Evolutionary conservation across 305 asterid species (phyloP).

Genomic region (Solanum hybrid): DNA sequence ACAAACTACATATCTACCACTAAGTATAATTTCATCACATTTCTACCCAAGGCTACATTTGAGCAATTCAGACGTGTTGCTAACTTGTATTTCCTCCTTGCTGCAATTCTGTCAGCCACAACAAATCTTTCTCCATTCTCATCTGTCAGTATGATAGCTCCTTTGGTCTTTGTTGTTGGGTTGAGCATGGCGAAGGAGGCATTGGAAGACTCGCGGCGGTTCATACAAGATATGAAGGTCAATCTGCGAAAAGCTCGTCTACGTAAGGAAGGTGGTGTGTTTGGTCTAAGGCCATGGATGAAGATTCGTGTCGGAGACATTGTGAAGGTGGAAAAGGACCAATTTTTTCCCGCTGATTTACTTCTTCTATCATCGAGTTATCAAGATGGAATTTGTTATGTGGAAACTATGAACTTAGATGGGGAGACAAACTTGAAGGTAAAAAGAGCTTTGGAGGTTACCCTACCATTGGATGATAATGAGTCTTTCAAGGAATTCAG

Average conservation of each 20-base stretch:
- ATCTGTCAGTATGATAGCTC: slow-evolving; percentile 68
- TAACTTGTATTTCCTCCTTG: slow-evolving; percentile 71
- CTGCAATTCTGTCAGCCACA: slow-evolving; percentile 58
- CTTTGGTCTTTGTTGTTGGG: slow-evolving; percentile 71
- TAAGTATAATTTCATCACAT: slow-evolving; percentile 64
- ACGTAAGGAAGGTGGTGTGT: slow-evolving; percentile 45
- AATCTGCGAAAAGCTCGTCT: slow-evolving; percentile 50
- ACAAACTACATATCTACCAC: slow-evolving; percentile 74
- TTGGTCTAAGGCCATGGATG: slow-evolving; percentile 72
- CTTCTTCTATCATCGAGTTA: slow-evolving; percentile 80
- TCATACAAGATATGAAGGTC: slow-evolving; percentile 73
- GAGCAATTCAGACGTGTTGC: slow-evolving; percentile 94
- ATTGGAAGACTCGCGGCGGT: slow-evolving; percentile 79
- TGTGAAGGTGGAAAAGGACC: slow-evolving; percentile 81
- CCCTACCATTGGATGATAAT: slow-evolving; percentile 53
- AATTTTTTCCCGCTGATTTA: slow-evolving; percentile 84
- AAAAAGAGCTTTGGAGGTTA: slow-evolving; percentile 58
- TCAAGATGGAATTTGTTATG: slow-evolving; percentile 88
- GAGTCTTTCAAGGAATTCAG: slow-evolving; percentile 42
- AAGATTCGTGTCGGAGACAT: slow-evolving; percentile 75
- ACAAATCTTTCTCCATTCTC: slow-evolving; percentile 59
- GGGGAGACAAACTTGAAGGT: slow-evolving; percentile 90
- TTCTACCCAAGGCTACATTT: slow-evolving; percentile 69
- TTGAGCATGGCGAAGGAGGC: slow-evolving; percentile 89
- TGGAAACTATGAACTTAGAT: slow-evolving; percentile 86